phyloP scores from a whole-genome alignment of 2,329 filamentous ascomycete genomes.

The Apiospora hydei region DNA sequence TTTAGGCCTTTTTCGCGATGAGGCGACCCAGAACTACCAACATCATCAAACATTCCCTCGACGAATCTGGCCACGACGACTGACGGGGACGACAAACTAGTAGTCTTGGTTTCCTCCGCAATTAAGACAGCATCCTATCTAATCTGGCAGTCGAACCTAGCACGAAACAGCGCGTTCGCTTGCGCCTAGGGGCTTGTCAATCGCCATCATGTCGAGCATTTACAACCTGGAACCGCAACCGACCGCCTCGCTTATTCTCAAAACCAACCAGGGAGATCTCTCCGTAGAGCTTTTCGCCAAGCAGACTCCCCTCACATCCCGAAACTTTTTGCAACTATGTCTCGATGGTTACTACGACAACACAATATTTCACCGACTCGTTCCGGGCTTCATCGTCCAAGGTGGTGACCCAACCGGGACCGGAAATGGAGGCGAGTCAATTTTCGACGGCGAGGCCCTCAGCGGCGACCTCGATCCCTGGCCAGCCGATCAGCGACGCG shows the following conservation, averaged over 20 bases:
- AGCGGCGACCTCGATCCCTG: slow-evolving; percentile 75
- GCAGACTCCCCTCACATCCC: slow-evolving; percentile 87
- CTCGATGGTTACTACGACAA: slow-evolving; percentile 95
- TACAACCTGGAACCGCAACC: slow-evolving; percentile 96
- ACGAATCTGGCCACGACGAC: neutral
- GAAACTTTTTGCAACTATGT: slow-evolving; percentile 95
- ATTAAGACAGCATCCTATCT: too few relatives aligned
- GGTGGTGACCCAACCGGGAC: slow-evolving; percentile 95
- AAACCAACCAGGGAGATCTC: slow-evolving; percentile 89
- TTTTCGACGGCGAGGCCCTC: slow-evolving; percentile 85
- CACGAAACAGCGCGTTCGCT: neutral
- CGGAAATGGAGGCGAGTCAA: slow-evolving; percentile 88
- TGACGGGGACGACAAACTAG: neutral
- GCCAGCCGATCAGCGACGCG: slow-evolving; percentile 71
- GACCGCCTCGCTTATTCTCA: slow-evolving; percentile 88
- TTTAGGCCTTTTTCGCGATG: neutral
- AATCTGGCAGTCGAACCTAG: neutral
- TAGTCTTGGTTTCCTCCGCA: neutral
- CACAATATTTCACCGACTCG: slow-evolving; percentile 92
- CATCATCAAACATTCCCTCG: neutral
- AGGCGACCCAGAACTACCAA: neutral
- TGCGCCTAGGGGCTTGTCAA: neutral
- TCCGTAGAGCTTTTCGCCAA: slow-evolving; percentile 94
- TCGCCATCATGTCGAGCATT: slow-evolving; percentile 75
- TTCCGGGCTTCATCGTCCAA: slow-evolving; percentile 91